phyloP scores from a whole-genome alignment of 2,329 filamentous ascomycete species.

The Diaporthe ampelina region DNA sequence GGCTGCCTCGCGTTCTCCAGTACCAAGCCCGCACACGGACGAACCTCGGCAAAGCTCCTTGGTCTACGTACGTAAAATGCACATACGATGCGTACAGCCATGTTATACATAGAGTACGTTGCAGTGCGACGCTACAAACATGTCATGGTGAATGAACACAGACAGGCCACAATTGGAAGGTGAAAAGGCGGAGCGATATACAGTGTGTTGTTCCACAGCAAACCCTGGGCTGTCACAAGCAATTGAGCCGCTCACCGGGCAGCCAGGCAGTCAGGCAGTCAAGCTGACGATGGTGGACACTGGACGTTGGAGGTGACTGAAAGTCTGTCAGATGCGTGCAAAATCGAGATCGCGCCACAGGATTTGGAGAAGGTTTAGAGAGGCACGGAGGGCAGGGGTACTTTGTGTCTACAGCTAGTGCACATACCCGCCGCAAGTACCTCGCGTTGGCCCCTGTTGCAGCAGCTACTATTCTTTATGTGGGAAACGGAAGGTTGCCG shows the following conservation, averaged over 20 bases:
- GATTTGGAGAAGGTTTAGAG: conserved; percentile 5
- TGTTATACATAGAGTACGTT: not conserved
- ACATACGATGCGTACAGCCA: not conserved
- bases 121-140: not conserved
- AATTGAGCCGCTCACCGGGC: not conserved
- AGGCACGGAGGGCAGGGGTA: not conserved
- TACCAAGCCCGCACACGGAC: not conserved
- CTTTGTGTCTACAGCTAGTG: not conserved
- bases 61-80: not conserved
- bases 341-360: conserved; percentile 19
- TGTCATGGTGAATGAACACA: not conserved
- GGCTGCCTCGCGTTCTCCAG: not conserved
- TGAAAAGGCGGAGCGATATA: not conserved
- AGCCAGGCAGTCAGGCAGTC: not conserved
- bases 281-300: conserved; percentile 1
- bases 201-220: not conserved
- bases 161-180: not conserved
- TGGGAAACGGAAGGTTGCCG: conserved; percentile 29
- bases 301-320: not conserved
- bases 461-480: conserved; percentile 19
- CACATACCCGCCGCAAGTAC: conserved; percentile 7
- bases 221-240: not conserved
- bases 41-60: not conserved
- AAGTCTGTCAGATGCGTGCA: conserved; percentile 2
- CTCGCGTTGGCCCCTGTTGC: not conserved